Conservation (phyloP, 2,329 filamentous ascomycete species). For the Cladosporium velox region DNA sequence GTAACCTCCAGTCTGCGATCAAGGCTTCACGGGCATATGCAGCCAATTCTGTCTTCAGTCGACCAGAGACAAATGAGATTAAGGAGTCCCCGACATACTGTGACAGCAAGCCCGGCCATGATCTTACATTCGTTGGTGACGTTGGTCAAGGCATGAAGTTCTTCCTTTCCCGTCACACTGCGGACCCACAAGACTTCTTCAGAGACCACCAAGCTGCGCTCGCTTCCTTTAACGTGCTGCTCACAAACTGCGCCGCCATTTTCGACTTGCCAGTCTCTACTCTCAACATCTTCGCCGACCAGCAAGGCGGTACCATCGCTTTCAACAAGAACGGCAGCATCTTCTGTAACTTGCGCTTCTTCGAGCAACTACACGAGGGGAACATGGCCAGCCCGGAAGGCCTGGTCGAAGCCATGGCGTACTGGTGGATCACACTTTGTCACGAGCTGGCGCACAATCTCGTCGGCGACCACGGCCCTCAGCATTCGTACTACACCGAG, state of each 20-base stretch:
- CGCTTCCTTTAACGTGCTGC: slow-evolving; percentile 67
- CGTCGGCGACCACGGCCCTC: slow-evolving; percentile 72
- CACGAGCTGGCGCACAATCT: slow-evolving; percentile 97
- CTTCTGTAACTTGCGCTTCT: slow-evolving; percentile 93
- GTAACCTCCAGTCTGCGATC: slow-evolving; percentile 76
- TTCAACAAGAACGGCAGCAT: slow-evolving; percentile 87
- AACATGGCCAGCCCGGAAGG: slow-evolving; percentile 48
- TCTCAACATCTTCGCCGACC: slow-evolving; percentile 86
- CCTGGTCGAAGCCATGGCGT: slow-evolving; percentile 70
- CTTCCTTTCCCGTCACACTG: slow-evolving; percentile 63
- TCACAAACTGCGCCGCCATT: slow-evolving; percentile 69
- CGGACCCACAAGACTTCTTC: slow-evolving; percentile 60
- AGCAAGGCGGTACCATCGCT: slow-evolving; percentile 76
- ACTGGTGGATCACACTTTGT: slow-evolving; percentile 95
- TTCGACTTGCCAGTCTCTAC: slow-evolving; percentile 70
- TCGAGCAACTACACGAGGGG: slow-evolving; percentile 70
- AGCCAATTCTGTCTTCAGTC: slow-evolving; percentile 70
- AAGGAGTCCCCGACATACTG: slow-evolving; percentile 82
- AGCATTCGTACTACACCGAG: slow-evolving; percentile 84
- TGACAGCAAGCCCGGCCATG: slow-evolving; percentile 71
- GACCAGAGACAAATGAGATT: slow-evolving; percentile 70
- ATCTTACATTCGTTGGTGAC: slow-evolving; percentile 71
- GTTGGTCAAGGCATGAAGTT: slow-evolving; percentile 72
- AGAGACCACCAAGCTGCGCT: slow-evolving; percentile 61
- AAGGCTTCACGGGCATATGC: slow-evolving; percentile 76